Conservation (phyloP, 2,329 filamentous ascomycete species). For the Alternaria atra region DNA sequence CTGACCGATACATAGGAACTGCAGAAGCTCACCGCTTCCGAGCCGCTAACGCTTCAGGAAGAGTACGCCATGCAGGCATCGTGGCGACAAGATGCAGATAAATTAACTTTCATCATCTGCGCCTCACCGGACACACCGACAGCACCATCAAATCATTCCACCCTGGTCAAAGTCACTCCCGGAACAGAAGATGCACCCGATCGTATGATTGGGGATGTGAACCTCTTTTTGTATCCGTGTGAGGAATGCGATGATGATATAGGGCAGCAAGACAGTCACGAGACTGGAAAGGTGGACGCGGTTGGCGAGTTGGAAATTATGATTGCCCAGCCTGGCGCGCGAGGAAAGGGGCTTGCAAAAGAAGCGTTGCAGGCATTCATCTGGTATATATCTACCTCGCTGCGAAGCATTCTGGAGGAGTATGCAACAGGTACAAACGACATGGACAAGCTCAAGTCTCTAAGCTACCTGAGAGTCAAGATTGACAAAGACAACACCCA, state of each 20-base stretch:
- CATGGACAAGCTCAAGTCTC: conserved; percentile 14
- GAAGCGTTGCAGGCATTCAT: conserved; percentile 74
- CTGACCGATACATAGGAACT: conserved; percentile 60
- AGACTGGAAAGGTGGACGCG: conserved; percentile 25
- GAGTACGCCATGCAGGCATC: conserved; percentile 91
- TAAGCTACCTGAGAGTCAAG: conserved; percentile 67
- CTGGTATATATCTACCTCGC: conserved; percentile 68
- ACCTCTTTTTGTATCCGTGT: conserved; percentile 72
- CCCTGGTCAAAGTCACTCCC: conserved; percentile 6
- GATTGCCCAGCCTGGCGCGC: conserved; percentile 71
- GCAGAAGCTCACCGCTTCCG: conserved; percentile 85
- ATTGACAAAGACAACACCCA: conserved; percentile 65
- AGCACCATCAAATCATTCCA: background rate
- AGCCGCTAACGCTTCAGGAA: conserved; percentile 79
- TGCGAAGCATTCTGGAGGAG: conserved; percentile 65
- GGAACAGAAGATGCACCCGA: conserved; percentile 62
- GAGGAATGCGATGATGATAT: conserved; percentile 25
- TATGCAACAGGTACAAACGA: conserved; percentile 50
- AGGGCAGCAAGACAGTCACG: conserved; percentile 8
- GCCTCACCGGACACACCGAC: conserved; percentile 7
- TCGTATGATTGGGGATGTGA: conserved; percentile 60
- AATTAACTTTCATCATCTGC: conserved; percentile 91
- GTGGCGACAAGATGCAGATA: conserved; percentile 84
- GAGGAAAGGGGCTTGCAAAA: conserved; percentile 71
- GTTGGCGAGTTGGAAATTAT: conserved; percentile 86